Base-by-base conservation (phyloP, 768 basidiomycete species). In the Holtermannia corniformis region DNA sequence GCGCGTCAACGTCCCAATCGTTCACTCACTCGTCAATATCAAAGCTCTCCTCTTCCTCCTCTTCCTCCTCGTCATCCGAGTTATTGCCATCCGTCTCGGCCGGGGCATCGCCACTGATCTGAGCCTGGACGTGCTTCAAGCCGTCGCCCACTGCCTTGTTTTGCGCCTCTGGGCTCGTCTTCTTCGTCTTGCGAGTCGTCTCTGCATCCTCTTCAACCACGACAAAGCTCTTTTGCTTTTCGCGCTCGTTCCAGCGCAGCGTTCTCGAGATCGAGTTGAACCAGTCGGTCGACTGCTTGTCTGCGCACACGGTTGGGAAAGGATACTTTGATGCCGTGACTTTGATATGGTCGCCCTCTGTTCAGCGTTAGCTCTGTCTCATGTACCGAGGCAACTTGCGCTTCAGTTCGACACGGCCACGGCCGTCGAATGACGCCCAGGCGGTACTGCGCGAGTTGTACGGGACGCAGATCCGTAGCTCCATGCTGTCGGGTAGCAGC, bases 341-440 rank as follows among this genome's bases (percentile, higher is more conserved):
- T 75, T 93, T 97, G 76, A 99, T 96, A 69, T 97, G 93, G 65
- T 99, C 95, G 41, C 95, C 95, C 84, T 97, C 92, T 96, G 75
- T 32, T 57, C 2, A 27, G 12, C 44, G 19, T 20, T 14, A 14
- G 32, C 5, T 32, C 44, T 42, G 27, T 14, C 32, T 50, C 44
- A 22, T 24, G 3, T 24, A 4, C 14, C 27, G 27, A 23, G 13
- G 53, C 3, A 4, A 78, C 88, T 67, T 65, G 93, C 93, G 95
- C 73, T 87, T 87, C 21, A 97, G 77, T 74, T 99, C 95, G 12
- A 99, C 86, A 27, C 95, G 81, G 0, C 95, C 95, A 43, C 95
- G 82, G 20, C 95, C 95, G 66, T 99, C 95, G 69, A 99, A 99
- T 20, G 89, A 92, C 7, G 87, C 95, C 95, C 95, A 99, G 5